These are phyloP conservation scores for Excoecaria agallocha DNA, from an alignment of 345 rosid genomes.

Conservation along the genomic window DNA sequence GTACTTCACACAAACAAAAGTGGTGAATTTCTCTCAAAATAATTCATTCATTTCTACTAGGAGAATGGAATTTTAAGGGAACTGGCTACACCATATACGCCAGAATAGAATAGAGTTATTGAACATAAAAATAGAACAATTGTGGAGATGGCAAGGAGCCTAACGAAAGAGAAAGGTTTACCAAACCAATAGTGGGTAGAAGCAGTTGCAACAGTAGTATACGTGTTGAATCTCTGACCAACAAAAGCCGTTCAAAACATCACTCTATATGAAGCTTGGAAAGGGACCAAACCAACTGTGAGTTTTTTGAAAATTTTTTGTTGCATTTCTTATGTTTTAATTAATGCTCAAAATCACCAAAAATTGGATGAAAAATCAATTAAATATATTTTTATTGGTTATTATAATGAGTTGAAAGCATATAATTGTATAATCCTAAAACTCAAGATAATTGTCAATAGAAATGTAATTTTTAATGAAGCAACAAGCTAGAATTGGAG, in stretches of 20 bases:
- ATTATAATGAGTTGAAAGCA: not conserved
- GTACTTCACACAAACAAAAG: too few species aligned
- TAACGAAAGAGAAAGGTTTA: not conserved
- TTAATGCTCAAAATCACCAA: not conserved
- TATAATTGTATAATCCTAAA: not conserved
- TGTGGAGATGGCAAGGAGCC: not conserved
- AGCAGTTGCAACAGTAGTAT: too few species aligned
- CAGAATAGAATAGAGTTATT: too few species aligned
- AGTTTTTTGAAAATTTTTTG: too few species aligned
- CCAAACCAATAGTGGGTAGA: too few species aligned
- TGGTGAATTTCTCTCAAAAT: too few species aligned
- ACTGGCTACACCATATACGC: too few species aligned
- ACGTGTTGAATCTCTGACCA: too few species aligned
- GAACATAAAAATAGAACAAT: not conserved
- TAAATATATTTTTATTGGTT: too few species aligned
- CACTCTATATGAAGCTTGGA: not conserved
- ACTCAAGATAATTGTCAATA: not conserved
- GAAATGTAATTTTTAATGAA: not conserved
- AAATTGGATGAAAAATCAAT: not conserved
- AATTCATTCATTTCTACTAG: too few species aligned
- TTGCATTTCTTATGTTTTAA: not conserved
- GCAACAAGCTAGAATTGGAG: not conserved
- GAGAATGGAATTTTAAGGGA: too few species aligned
- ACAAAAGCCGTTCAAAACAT: not conserved
- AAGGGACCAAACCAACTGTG: too few species aligned